These are phyloP conservation scores for Xylaria sp. DNA, from an alignment of 2,329 filamentous ascomycete species.

Conservation along the genomic window DNA sequence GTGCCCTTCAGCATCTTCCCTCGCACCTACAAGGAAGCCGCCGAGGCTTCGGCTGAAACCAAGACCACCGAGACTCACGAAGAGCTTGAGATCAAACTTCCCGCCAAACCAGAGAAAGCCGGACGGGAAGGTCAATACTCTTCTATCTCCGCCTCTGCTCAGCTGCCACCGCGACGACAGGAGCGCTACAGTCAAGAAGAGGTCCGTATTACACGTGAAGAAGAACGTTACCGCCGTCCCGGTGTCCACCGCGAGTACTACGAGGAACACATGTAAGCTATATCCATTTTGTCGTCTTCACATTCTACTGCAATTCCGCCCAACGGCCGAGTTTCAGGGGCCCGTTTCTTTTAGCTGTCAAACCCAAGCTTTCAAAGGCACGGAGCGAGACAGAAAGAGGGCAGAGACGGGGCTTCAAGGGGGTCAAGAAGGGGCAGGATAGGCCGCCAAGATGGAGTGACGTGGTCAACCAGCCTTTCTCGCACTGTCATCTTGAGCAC, in stretches of 20 bases:
- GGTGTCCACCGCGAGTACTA: slow-evolving; percentile 67
- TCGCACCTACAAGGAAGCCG: slow-evolving; percentile 87
- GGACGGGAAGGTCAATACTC: slow-evolving; percentile 98
- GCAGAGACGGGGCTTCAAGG: not conserved
- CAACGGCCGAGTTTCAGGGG: not conserved
- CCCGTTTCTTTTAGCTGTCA: not conserved
- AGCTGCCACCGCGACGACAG: slow-evolving; percentile 72
- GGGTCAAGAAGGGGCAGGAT: slow-evolving; percentile 1
- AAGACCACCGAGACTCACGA: slow-evolving; percentile 79
- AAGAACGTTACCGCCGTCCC: slow-evolving; percentile 80
- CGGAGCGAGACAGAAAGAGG: not conserved
- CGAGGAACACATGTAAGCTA: slow-evolving; percentile 63
- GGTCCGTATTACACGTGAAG: slow-evolving; percentile 81
- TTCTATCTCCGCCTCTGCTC: slow-evolving; percentile 72
- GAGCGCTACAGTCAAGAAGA: slow-evolving; percentile 82
- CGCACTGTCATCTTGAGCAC: slow-evolving; percentile 36
- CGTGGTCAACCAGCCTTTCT: slow-evolving; percentile 12
- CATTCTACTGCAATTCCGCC: not conserved
- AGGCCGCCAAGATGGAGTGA: slow-evolving; percentile 10
- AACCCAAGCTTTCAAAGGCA: not conserved
- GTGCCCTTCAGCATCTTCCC: slow-evolving; percentile 99
- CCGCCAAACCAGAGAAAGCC: slow-evolving; percentile 75
- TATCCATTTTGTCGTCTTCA: not conserved
- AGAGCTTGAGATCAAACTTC: slow-evolving; percentile 87
- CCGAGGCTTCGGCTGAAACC: slow-evolving; percentile 51